Base-by-base conservation (phyloP, 345 rosid species). In the Bruguiera sexangula region DNA sequence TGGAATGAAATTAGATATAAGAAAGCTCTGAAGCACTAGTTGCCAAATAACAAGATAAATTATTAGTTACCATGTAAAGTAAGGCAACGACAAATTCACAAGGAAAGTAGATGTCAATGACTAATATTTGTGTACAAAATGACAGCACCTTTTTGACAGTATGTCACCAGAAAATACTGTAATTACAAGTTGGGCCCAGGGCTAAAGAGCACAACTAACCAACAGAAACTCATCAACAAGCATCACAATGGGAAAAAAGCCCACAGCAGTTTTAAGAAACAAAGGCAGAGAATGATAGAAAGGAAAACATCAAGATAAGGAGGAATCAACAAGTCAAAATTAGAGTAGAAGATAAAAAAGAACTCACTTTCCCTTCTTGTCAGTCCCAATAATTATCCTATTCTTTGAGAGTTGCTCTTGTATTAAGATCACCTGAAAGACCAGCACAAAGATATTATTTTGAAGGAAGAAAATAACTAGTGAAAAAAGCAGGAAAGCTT, bases 341-440 rank as follows among this genome's bases (percentile, higher is more conserved):
- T 43, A 13, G 48, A 11, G 50, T 43, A 43, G 50, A 43, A 43
- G 50, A 43, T 11, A 43, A 8, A 56, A 13, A 56, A 62, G 57
- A 66, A 91, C 98, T 87, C 74, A 94, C 98, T 94, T 91, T 67
- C 97, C 95, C 63, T 94, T 94, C 84, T 86, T 94, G 82, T 91
- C 95, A 22, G 83, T 86, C 69, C 88, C 98, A 75, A 94, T 87
- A 65, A 91, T 94, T 77, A 94, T 89, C 73, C 98, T 86, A 62
- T 94, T 94, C 83, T 94, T 91, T 6, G 97, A 94, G 75, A 94
- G 94, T 69, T 94, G 98, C 76, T 94, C 96, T 79, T 91, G 97
- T 71, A 94, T 94, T 79, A 91, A 75, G 75, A 94, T 71, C 72
- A 94, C 98, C 98, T 94, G 83, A 78, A 83, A 75, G 39, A 81